Conservation (phyloP, 306 rosid species). For the Coriaria nepalensis region DNA sequence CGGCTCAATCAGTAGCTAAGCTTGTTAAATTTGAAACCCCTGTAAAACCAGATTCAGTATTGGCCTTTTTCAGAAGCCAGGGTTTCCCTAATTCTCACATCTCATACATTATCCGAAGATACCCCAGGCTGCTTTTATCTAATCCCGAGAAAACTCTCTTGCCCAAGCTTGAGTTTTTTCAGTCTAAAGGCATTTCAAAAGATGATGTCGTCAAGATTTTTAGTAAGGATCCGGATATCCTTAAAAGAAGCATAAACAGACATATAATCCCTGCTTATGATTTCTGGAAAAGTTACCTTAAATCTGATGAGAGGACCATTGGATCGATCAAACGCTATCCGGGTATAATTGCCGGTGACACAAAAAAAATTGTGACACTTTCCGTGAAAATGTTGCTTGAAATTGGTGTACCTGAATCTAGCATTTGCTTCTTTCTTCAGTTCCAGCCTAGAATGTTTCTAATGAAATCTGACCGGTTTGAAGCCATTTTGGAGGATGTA, state of each 20-base stretch:
- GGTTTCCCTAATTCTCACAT: conserved; percentile 23
- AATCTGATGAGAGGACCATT: conserved; percentile 6
- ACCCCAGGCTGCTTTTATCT: conserved; percentile 6
- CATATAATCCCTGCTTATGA: conserved; percentile 16
- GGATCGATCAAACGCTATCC: background rate
- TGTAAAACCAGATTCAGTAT: conserved; percentile 8
- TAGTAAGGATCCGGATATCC: background rate
- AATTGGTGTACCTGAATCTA: conserved; percentile 17
- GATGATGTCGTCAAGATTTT: conserved; percentile 16
- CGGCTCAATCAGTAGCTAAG: conserved; percentile 8
- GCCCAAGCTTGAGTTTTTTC: conserved; percentile 29
- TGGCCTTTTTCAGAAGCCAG: conserved; percentile 14
- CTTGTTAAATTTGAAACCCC: conserved; percentile 3
- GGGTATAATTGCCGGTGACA: background rate
- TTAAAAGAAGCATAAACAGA: conserved; percentile 18
- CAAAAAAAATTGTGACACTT: background rate
- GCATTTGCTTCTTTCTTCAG: conserved; percentile 8
- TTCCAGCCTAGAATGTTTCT: conserved; percentile 10
- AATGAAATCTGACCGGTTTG: background rate
- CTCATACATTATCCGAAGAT: conserved; percentile 4
- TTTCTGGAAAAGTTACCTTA: conserved; percentile 18
- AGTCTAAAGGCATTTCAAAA: conserved; percentile 22
- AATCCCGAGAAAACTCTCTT: conserved; percentile 23
- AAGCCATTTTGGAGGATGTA: conserved; percentile 8
- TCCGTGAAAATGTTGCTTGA: conserved; percentile 23